Percentiles rank a stretch among this genome's conserved stretches.
phyloP scores from a whole-genome alignment of 345 rosid species.

The Hibiscus tridactylites region DNA sequence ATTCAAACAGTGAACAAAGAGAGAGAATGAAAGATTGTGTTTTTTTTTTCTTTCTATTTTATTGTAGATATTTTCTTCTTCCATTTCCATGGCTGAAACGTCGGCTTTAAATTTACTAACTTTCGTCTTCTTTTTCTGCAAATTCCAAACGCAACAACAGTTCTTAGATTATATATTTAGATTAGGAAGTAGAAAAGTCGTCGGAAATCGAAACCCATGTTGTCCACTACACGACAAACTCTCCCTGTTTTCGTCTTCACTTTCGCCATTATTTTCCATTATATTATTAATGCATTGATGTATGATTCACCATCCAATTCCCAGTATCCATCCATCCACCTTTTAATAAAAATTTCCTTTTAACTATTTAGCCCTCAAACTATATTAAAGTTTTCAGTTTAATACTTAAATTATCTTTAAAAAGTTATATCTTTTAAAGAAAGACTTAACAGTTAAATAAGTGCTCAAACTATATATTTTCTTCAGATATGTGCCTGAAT shows the following conservation, averaged over 20 bases:
- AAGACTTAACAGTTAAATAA: too few species aligned
- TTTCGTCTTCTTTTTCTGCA: not conserved
- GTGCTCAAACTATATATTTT: too few species aligned
- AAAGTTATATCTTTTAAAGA: too few species aligned
- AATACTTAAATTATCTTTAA: too few species aligned
- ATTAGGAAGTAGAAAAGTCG: not conserved
- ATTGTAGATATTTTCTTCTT: not conserved
- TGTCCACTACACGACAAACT: slow-evolving; percentile 17
- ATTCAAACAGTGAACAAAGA: not conserved
- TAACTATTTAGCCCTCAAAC: too few species aligned
- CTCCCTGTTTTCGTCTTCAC: not conserved
- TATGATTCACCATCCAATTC: not conserved
- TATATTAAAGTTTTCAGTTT: too few species aligned
- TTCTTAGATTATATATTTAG: not conserved
- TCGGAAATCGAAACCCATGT: not conserved
- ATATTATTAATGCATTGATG: not conserved
- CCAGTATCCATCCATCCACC: not conserved
- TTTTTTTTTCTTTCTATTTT: too few species aligned
- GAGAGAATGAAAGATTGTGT: not conserved
- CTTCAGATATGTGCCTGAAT: too few species aligned
- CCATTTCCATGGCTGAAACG: slow-evolving; percentile 10
- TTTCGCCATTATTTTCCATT: not conserved
- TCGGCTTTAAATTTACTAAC: slow-evolving; percentile 7
- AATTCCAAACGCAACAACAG: not conserved
- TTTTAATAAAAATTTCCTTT: not conserved